phyloP scores from a whole-genome alignment of 1,284 basidiomycete species.

The Naganishia liquefaciens region DNA sequence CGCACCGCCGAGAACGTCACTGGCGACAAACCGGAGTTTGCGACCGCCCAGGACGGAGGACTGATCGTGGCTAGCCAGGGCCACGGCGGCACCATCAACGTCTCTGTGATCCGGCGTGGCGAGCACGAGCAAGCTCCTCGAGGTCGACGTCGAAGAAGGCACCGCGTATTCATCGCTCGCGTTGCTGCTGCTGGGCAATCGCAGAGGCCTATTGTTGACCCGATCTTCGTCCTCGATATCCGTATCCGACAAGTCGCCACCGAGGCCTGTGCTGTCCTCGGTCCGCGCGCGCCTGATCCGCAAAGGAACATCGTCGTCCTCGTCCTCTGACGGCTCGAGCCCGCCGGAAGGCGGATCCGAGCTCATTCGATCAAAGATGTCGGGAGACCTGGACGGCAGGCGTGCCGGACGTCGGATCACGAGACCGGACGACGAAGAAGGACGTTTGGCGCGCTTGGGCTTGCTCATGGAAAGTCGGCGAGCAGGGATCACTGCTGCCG shows the following conservation, averaged over 20 bases:
- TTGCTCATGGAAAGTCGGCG: not conserved
- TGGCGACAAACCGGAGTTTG: constrained; percentile 16
- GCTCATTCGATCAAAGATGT: constrained; percentile 29
- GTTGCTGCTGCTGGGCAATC: constrained; percentile 4
- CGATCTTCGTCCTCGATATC: constrained; percentile 29
- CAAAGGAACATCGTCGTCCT: constrained; percentile 6
- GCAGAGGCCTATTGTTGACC: not conserved
- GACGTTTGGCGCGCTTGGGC: not conserved
- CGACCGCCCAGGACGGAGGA: not conserved
- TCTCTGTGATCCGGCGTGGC: constrained; percentile 10
- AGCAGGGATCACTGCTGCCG: constrained; percentile 1
- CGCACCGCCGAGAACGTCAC: not conserved
- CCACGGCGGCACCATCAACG: not conserved
- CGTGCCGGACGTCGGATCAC: not conserved
- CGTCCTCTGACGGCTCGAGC: constrained; percentile 9
- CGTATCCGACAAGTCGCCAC: constrained; percentile 25
- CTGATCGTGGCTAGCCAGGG: not conserved
- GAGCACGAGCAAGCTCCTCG: constrained; percentile 7
- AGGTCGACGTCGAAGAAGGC: constrained; percentile 7
- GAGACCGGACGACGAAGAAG: not conserved
- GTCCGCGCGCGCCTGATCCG: not conserved
- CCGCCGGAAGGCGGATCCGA: constrained; percentile 32
- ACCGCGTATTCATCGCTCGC: constrained; percentile 16
- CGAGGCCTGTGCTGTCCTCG: not conserved
- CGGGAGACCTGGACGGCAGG: constrained; percentile 18